These are phyloP conservation scores for Hortiboletus flavorubellus DNA, from an alignment of 768 basidiomycete genomes.

Conservation along the genomic window DNA sequence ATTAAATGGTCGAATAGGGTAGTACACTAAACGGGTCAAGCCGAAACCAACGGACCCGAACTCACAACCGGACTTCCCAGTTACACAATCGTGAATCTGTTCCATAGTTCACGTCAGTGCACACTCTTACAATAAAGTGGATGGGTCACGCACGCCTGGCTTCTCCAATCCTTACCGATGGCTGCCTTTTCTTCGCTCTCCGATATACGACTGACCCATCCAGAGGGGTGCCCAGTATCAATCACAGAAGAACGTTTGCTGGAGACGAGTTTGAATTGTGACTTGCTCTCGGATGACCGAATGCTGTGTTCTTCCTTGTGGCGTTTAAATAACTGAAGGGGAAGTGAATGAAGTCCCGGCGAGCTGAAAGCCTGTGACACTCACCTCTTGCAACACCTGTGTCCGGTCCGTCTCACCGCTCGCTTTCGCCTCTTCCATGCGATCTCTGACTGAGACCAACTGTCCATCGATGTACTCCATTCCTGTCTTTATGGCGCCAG, in stretches of 20 bases:
- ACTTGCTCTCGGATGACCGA: conserved; percentile 41
- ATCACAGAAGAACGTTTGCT: conserved; percentile 71
- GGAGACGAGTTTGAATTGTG: conserved; percentile 79
- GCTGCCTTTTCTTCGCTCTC: conserved; percentile 40
- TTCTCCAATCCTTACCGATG: conserved; percentile 51
- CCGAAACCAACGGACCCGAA: not conserved
- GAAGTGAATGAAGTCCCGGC: not conserved
- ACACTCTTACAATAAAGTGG: not conserved
- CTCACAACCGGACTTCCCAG: not conserved
- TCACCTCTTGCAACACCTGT: conserved; percentile 59
- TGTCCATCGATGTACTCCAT: conserved; percentile 89
- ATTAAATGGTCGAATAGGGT: not conserved
- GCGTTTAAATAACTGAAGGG: conserved; percentile 52
- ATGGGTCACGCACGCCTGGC: conserved; percentile 40
- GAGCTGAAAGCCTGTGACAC: conserved; percentile 2
- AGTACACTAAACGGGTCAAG: not conserved
- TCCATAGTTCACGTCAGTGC: not conserved
- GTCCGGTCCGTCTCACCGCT: conserved; percentile 39
- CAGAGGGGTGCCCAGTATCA: conserved; percentile 59
- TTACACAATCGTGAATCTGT: conserved; percentile 17
- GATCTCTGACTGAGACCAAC: conserved; percentile 81
- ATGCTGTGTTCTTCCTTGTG: conserved; percentile 47
- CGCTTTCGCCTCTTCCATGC: conserved; percentile 62
- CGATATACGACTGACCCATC: conserved; percentile 64
- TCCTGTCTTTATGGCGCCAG: conserved; percentile 70